phyloP scores from a whole-genome alignment of 106 monocot species.

The Dendrobium nobile region DNA sequence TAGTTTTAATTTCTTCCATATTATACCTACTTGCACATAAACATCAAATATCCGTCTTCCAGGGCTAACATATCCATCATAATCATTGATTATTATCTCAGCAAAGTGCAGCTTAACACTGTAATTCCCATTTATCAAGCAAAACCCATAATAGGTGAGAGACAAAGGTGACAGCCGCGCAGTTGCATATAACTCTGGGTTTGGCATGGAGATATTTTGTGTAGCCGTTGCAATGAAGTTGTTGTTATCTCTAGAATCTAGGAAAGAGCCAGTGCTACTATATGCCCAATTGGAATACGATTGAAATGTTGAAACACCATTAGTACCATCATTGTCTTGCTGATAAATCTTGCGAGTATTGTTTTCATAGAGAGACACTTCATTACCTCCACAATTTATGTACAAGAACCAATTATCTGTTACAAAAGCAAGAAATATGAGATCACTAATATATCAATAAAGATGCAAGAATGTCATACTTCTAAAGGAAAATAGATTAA shows the following conservation, averaged over 20 bases:
- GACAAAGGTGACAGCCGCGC: constrained; percentile 32
- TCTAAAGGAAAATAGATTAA: background rate
- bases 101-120: constrained; percentile 36
- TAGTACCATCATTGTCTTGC: constrained; percentile 39
- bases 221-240: constrained; percentile 57
- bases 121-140: constrained; percentile 29
- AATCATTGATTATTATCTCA: constrained; percentile 51
- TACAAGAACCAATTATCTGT: constrained; percentile 43
- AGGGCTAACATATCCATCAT: constrained; percentile 43
- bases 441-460: background rate
- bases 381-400: constrained; percentile 74
- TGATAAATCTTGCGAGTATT: constrained; percentile 32
- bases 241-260: constrained; percentile 55
- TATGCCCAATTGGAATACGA: constrained; percentile 56
- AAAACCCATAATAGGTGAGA: constrained; percentile 24
- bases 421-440: background rate
- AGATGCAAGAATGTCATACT: background rate
- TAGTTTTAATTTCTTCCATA: background rate
- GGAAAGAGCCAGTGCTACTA: constrained; percentile 77
- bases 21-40: constrained; percentile 50
- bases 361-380: constrained; percentile 18
- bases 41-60: constrained; percentile 72
- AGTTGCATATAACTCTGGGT: constrained; percentile 16
- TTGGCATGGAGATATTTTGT: constrained; percentile 26
- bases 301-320: constrained; percentile 58